Evolutionary conservation across 2,329 filamentous ascomycete genomes (phyloP).

Genomic region (Trichoderma atroviride): DNA sequence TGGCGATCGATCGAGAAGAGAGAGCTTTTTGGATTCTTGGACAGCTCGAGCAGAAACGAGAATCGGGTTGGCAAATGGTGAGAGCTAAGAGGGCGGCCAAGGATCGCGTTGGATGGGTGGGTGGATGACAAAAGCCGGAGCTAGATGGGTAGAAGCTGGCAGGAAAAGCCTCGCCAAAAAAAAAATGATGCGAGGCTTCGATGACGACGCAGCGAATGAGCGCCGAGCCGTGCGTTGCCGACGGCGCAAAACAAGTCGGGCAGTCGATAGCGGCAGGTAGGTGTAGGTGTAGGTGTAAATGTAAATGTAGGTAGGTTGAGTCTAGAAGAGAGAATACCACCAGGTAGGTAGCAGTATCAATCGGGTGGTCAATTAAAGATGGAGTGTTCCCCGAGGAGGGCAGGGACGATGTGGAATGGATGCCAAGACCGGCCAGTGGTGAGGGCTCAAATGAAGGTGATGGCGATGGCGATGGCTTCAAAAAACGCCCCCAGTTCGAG

Average conservation of each 20-base stretch:
- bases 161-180: slow-evolving; percentile 26
- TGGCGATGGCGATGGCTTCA: slow-evolving; percentile 26
- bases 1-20: not conserved
- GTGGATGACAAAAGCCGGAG: slow-evolving; percentile 5
- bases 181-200: slow-evolving; percentile 13
- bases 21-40: not conserved
- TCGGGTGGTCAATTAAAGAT: not conserved
- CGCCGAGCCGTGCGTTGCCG: not conserved
- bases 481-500: not conserved
- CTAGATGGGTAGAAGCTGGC: slow-evolving; percentile 20
- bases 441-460: not conserved
- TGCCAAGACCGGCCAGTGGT: not conserved
- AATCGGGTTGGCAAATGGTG: not conserved
- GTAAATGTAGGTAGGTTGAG: not conserved
- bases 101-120: slow-evolving; percentile 15
- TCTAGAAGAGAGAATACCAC: not conserved
- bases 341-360: not conserved
- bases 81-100: not conserved
- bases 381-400: not conserved
- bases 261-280: not conserved
- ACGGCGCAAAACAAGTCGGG: not conserved
- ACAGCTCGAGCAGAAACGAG: not conserved
- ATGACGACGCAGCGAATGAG: slow-evolving; percentile 8
- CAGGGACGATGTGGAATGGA: not conserved
- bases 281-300: not conserved